Percentiles rank a stretch among this genome's conserved stretches.
Evolutionary conservation across 2,329 filamentous ascomycete species (phyloP).

Genomic region (Tolypocladium endophyticum): DNA sequence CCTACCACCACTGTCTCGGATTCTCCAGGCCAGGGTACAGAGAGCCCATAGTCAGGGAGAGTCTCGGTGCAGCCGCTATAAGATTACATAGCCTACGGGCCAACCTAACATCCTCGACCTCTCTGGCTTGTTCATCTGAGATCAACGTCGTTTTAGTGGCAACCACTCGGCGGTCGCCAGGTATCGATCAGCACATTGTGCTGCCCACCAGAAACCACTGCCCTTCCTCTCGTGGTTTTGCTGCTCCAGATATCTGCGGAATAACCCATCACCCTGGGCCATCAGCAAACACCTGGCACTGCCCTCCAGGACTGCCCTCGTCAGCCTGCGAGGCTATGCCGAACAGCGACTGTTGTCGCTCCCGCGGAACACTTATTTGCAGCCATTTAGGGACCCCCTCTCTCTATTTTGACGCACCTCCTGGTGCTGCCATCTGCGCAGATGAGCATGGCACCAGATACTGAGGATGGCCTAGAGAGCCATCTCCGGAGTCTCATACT

Average conservation of each 20-base stretch:
- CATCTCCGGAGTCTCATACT: constrained; percentile 51
- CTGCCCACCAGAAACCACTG: background rate
- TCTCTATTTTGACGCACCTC: background rate
- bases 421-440: background rate
- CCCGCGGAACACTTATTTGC: background rate
- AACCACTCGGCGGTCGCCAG: background rate
- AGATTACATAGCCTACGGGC: background rate
- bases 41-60: background rate
- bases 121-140: background rate
- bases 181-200: background rate
- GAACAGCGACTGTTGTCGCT: background rate
- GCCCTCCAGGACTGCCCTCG: background rate
- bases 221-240: background rate
- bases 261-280: background rate
- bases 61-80: background rate
- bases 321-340: background rate
- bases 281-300: background rate
- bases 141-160: background rate
- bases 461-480: constrained; percentile 35
- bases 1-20: background rate
- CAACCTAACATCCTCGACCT: background rate
- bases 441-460: background rate
- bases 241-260: background rate
- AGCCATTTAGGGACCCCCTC: background rate
- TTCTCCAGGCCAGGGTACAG: background rate